Conservation (phyloP, 768 basidiomycete species). For the Russula virescens region DNA sequence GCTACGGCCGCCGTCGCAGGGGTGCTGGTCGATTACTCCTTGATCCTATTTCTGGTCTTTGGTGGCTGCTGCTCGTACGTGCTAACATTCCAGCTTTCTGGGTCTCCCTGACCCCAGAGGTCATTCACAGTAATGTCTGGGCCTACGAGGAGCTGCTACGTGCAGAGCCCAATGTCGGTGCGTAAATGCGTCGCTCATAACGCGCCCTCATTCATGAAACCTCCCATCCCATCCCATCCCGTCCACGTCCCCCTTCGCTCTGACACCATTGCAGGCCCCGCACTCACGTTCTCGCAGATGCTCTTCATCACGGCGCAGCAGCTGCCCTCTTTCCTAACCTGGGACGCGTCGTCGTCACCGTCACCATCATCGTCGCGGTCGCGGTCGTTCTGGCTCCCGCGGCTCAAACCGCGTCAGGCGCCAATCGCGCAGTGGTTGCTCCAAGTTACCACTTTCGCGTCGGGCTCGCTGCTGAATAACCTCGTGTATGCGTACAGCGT, state of each 20-base stretch:
- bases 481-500: conserved; percentile 75
- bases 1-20: conserved; percentile 19
- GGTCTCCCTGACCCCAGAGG: too few relatives aligned
- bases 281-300: conserved; percentile 83
- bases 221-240: too few relatives aligned
- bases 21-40: conserved; percentile 34
- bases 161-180: conserved; percentile 63
- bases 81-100: too few relatives aligned
- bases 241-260: background rate
- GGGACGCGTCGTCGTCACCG: conserved; percentile 9
- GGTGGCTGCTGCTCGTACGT: conserved; percentile 82
- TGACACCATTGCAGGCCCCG: conserved; percentile 47
- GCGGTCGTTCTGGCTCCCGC: conserved; percentile 35
- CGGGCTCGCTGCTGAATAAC: conserved; percentile 71
- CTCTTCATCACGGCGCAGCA: conserved; percentile 66
- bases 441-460: conserved; percentile 64
- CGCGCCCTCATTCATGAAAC: too few relatives aligned
- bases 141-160: conserved; percentile 69
- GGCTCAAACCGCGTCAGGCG: conserved; percentile 59
- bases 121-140: conserved; percentile 57
- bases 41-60: conserved; percentile 57
- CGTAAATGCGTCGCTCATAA: conserved; percentile 12
- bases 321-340: conserved; percentile 55
- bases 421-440: conserved; percentile 62
- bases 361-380: too few relatives aligned